These are phyloP conservation scores for Dacryopinax spathularia DNA, from an alignment of 768 basidiomycete genomes.

Conservation along the genomic window DNA sequence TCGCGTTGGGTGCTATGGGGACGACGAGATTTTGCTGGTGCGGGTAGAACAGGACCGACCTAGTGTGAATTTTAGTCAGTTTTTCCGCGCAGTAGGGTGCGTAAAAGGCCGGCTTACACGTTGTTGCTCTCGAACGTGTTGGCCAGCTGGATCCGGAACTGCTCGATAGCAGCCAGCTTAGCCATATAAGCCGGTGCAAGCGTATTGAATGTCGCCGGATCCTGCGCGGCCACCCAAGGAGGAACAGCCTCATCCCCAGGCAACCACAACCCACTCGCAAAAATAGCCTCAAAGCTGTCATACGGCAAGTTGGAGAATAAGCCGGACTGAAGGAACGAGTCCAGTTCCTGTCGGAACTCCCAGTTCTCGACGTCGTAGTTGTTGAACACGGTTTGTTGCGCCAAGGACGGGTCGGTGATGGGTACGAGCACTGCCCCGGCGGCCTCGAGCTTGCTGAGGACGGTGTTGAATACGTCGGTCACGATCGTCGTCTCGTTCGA, in stretches of 20 bases:
- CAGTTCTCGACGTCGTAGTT: conserved; percentile 2
- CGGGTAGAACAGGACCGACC: not conserved
- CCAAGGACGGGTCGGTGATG: not conserved
- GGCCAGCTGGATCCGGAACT: not conserved
- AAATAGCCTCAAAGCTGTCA: not conserved
- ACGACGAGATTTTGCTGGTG: not conserved
- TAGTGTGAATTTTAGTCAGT: not conserved
- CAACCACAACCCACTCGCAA: not conserved
- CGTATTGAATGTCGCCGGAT: not conserved
- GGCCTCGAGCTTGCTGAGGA: not conserved
- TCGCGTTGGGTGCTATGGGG: not conserved
- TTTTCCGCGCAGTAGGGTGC: not conserved
- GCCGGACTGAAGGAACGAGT: not conserved
- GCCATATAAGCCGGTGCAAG: not conserved
- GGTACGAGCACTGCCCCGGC: not conserved
- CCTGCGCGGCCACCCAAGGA: not conserved
- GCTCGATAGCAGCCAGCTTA: not conserved
- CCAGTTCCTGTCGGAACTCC: conserved; percentile 1
- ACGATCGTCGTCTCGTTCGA: conserved; percentile 2
- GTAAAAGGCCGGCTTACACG: not conserved
- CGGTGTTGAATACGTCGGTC: not conserved
- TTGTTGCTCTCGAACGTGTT: not conserved
- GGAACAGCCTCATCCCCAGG: not conserved
- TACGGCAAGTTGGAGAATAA: not conserved
- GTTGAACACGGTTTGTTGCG: not conserved